A percentile compares a stretch with the other conserved stretches of the same genome.
Conservation (phyloP, 768 basidiomycete species). For the Termitomyces heimii region DNA sequence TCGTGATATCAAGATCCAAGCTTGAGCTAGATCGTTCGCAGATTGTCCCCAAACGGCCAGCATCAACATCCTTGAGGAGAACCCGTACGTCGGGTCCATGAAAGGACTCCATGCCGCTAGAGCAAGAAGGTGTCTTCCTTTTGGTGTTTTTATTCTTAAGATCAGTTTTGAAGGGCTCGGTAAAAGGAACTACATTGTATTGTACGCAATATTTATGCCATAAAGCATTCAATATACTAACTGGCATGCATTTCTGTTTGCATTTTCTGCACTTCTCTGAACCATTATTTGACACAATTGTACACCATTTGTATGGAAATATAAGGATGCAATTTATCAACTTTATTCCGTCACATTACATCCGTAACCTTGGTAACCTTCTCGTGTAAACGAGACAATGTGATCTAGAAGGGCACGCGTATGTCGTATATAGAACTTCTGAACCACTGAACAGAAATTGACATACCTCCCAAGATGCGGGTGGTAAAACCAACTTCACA, state of each 20-base stretch:
- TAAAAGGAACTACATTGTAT: background rate
- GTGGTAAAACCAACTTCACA: constrained; percentile 1
- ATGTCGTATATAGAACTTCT: too few species aligned
- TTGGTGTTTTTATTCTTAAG: background rate
- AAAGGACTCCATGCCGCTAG: constrained; percentile 21
- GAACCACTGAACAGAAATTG: too few species aligned
- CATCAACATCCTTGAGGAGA: constrained; percentile 22
- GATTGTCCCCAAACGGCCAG: constrained; percentile 2
- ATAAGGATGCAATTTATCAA: background rate
- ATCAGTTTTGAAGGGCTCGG: background rate
- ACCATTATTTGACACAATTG: background rate
- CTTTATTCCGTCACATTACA: constrained; percentile 36
- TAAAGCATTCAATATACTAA: background rate
- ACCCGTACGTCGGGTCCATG: constrained; percentile 37
- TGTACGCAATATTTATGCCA: background rate
- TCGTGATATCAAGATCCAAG: background rate
- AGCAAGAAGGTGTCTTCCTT: background rate
- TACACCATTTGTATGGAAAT: background rate
- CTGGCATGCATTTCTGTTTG: background rate
- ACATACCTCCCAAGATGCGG: background rate
- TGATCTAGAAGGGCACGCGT: constrained; percentile 35
- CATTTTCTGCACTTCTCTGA: background rate
- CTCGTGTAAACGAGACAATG: constrained; percentile 58
- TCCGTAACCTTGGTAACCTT: constrained; percentile 55
- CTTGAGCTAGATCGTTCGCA: background rate